phyloP scores from a whole-genome alignment of 257 asterid genomes.

The Scutellaria baicalensis region DNA sequence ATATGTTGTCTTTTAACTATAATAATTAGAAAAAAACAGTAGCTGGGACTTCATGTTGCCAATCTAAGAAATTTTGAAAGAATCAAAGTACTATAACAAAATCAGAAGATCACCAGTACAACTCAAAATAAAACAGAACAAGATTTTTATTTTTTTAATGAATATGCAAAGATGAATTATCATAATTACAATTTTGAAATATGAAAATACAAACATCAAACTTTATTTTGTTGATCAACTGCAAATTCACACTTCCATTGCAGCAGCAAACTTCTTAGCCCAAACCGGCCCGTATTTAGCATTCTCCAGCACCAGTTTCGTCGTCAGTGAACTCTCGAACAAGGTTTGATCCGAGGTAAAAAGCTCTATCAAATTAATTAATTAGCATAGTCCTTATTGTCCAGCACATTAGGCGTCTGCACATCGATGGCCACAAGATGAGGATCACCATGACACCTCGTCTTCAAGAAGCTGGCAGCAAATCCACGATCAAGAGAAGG shows the following conservation, averaged over 20 bases:
- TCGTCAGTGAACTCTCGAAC: constrained; percentile 12
- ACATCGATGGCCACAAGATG: not conserved
- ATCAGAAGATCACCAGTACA: not conserved
- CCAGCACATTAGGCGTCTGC: not conserved
- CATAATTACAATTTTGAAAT: not conserved
- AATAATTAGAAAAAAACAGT: too few species aligned
- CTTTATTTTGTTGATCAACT: not conserved
- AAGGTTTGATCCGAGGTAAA: constrained; percentile 3
- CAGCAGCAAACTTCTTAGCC: constrained; percentile 28
- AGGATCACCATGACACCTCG: constrained; percentile 20
- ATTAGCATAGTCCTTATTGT: not conserved
- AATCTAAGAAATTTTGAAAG: not conserved
- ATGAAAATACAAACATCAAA: not conserved
- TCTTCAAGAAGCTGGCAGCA: constrained; percentile 30
- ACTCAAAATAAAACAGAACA: too few species aligned
- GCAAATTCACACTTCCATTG: constrained; percentile 19
- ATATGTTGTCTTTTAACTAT: too few species aligned
- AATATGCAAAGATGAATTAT: too few species aligned
- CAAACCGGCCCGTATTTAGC: not conserved
- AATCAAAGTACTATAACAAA: not conserved
- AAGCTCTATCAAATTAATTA: not conserved
- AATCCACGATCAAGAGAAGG: constrained; percentile 32
- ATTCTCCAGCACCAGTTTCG: constrained; percentile 8
- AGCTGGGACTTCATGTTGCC: too few species aligned
- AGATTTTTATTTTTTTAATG: too few species aligned